Percentiles rank a stretch among this genome's conserved stretches.
Conservation (phyloP, 352 stramenopile species). For the Chloridella minuta region DNA sequence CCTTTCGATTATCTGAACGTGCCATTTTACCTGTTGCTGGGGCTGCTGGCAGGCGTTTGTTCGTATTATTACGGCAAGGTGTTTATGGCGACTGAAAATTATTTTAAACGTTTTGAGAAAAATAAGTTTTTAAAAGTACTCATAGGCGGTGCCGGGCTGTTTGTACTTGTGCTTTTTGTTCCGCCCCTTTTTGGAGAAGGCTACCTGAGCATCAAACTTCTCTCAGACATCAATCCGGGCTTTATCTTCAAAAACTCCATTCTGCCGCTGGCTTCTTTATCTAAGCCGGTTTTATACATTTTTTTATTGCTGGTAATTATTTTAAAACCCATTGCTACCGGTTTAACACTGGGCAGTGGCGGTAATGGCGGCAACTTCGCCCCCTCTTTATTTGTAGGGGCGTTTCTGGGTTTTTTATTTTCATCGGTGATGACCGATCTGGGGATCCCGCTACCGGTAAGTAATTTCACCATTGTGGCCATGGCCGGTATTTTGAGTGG, state of each 20-base stretch:
- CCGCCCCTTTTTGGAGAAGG: background rate
- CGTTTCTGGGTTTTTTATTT: background rate
- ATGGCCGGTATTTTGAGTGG: background rate
- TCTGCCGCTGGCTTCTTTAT: background rate
- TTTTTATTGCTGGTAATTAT: background rate
- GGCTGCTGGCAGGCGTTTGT: background rate
- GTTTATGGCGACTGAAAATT: background rate
- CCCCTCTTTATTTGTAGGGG: background rate
- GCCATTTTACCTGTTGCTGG: background rate
- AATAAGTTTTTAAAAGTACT: background rate
- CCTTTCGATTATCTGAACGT: background rate
- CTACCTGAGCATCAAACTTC: background rate
- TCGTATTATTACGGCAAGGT: background rate
- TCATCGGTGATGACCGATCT: background rate
- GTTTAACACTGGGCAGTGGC: background rate
- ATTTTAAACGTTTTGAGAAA: background rate
- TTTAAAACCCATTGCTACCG: background rate
- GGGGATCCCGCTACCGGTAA: background rate
- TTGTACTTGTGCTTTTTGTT: background rate
- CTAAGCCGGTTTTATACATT: background rate
- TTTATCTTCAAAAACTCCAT: slow-evolving; percentile 7
- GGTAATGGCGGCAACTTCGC: background rate
- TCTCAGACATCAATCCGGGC: background rate
- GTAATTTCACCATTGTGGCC: background rate
- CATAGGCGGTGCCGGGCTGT: background rate